A percentile compares a stretch with the other conserved stretches of the same genome.
Conservation (phyloP, 2,329 filamentous ascomycete genomes). For the Phaeosphaeria sp. region DNA sequence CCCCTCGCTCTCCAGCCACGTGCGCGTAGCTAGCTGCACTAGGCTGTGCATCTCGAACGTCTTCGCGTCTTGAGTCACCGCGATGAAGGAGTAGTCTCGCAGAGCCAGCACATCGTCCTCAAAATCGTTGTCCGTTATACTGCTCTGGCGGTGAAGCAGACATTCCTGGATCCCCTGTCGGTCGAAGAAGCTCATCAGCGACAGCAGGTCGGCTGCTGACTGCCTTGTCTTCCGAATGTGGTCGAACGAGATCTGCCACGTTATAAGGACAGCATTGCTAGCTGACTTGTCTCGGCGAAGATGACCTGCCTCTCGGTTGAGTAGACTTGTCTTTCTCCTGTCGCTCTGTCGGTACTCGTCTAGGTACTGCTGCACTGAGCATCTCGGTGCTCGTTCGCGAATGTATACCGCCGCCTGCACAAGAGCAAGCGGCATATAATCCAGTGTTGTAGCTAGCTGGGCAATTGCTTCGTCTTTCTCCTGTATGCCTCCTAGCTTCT, state of each 20-base stretch:
- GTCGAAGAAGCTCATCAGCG: conserved; percentile 58
- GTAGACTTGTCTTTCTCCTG: conserved; percentile 23
- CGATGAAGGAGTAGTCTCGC: conserved; percentile 20
- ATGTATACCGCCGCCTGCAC: conserved; percentile 20
- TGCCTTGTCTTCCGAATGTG: conserved; percentile 37
- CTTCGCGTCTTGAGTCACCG: background rate
- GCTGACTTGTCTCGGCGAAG: conserved; percentile 41
- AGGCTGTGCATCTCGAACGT: conserved; percentile 6
- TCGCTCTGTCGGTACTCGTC: conserved; percentile 46
- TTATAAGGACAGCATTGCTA: conserved; percentile 45
- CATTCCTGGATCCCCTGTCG: conserved; percentile 49
- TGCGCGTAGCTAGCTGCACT: conserved; percentile 14
- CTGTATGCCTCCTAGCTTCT: background rate
- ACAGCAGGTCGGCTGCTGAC: conserved; percentile 51
- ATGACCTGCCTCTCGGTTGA: conserved; percentile 32
- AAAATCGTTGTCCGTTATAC: conserved; percentile 9
- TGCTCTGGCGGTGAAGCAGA: conserved; percentile 30
- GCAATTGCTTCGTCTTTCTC: background rate
- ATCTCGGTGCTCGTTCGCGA: conserved; percentile 14
- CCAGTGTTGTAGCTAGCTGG: background rate
- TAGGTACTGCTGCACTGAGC: conserved; percentile 45
- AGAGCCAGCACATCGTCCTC: conserved; percentile 14
- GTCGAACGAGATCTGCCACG: conserved; percentile 44
- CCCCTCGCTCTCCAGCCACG: conserved; percentile 10
- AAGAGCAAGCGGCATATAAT: background rate